phyloP scores from a whole-genome alignment of 371 early-diverging fungal species.

The Mucor mucedo region DNA sequence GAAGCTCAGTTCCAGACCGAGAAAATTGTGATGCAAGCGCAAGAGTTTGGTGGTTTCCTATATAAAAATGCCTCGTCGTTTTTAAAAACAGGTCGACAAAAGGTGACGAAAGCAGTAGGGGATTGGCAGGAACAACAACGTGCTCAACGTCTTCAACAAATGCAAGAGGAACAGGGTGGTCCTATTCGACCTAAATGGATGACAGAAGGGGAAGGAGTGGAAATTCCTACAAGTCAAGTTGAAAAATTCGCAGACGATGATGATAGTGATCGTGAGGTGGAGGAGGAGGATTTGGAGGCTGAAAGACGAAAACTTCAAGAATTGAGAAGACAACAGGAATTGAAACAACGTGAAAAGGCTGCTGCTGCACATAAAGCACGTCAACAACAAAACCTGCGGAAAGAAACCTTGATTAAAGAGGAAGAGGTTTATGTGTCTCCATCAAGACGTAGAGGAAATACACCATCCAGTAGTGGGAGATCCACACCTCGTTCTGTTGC shows the following conservation, averaged over 20 bases:
- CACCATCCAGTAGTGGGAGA: conserved; percentile 13
- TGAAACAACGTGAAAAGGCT: conserved; percentile 15
- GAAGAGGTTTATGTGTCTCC: conserved; percentile 61
- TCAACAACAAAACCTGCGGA: conserved; percentile 31
- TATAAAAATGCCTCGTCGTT: conserved; percentile 76
- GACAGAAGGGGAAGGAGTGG: conserved; percentile 6
- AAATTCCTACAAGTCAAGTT: not conserved
- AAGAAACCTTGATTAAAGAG: conserved; percentile 21
- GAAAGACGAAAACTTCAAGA: conserved; percentile 9
- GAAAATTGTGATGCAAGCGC: conserved; percentile 67
- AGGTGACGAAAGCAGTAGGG: conserved; percentile 68
- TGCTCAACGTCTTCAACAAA: conserved; percentile 36
- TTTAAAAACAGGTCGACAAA: conserved; percentile 72
- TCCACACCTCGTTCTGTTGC: conserved; percentile 14
- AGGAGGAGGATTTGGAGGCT: conserved; percentile 13
- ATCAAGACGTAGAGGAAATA: conserved; percentile 48
- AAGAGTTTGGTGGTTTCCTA: conserved; percentile 71
- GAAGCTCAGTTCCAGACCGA: conserved; percentile 53
- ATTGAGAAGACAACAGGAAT: conserved; percentile 6
- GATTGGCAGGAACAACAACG: conserved; percentile 64
- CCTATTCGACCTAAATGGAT: conserved; percentile 34
- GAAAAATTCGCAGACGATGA: conserved; percentile 45
- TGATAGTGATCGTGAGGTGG: conserved; percentile 21
- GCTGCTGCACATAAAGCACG: conserved; percentile 22
- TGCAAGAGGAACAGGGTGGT: conserved; percentile 43